Percentiles rank a stretch among this genome's conserved stretches.
Evolutionary conservation across 2,329 filamentous ascomycete species (phyloP).

Genomic region (Claviceps paspali): DNA sequence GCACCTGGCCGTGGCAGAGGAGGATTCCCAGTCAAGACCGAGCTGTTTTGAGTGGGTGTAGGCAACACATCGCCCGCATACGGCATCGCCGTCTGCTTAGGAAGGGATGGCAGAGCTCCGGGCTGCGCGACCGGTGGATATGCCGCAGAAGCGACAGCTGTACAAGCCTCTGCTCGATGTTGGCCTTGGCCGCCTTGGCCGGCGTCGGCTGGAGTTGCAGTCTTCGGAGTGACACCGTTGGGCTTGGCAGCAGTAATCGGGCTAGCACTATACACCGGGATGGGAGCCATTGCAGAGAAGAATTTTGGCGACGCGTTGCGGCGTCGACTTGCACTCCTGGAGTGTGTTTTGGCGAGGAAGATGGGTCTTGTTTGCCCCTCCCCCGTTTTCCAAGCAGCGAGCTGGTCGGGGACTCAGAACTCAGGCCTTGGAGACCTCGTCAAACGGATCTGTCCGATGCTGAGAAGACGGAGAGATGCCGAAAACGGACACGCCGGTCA

Average conservation of each 20-base stretch:
- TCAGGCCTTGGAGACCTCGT: neutral
- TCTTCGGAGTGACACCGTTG: slow-evolving; percentile 31
- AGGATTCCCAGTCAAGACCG: slow-evolving; percentile 20
- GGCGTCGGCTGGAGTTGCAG: slow-evolving; percentile 9
- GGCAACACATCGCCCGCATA: slow-evolving; percentile 22
- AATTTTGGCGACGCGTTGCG: neutral
- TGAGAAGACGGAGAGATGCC: no score
- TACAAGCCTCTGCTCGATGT: slow-evolving; percentile 2
- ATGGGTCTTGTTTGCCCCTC: neutral
- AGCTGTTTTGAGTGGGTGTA: slow-evolving; percentile 25
- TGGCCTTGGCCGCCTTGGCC: slow-evolving; percentile 1
- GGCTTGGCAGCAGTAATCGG: slow-evolving; percentile 44
- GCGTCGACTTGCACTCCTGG: neutral
- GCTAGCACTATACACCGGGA: slow-evolving; percentile 42
- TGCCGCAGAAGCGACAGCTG: slow-evolving; percentile 8
- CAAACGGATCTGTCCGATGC: neutral
- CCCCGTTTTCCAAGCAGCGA: no score
- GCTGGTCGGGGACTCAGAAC: no score
- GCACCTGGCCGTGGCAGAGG: slow-evolving; percentile 44
- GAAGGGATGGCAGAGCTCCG: slow-evolving; percentile 28
- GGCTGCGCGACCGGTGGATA: slow-evolving; percentile 29
- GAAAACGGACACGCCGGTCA: neutral
- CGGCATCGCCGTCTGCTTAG: slow-evolving; percentile 26
- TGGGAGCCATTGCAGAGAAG: slow-evolving; percentile 36
- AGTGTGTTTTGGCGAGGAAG: neutral